Conservation (phyloP, 768 basidiomycete species). For the Hericium coralloides region DNA sequence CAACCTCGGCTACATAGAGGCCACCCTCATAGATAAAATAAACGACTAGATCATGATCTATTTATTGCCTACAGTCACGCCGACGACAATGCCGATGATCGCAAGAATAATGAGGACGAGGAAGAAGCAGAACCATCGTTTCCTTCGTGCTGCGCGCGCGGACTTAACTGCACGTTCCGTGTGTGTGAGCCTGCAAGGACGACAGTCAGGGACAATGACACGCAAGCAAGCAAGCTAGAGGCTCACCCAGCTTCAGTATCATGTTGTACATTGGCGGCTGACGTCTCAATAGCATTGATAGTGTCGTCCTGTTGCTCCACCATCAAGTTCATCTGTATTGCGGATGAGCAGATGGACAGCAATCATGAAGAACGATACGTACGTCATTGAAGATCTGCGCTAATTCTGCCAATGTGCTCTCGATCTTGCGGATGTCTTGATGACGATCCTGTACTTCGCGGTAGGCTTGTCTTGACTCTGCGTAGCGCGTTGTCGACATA, state of each 20-base stretch:
- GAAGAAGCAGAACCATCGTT: slow-evolving; percentile 82
- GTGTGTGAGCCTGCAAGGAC: slow-evolving; percentile 39
- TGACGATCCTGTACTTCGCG: slow-evolving; percentile 87
- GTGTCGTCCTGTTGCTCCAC: slow-evolving; percentile 76
- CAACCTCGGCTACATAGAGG: not conserved
- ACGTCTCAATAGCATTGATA: slow-evolving; percentile 53
- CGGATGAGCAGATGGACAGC: not conserved
- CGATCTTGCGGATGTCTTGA: slow-evolving; percentile 76
- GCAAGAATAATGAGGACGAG: slow-evolving; percentile 45
- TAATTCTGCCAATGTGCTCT: slow-evolving; percentile 80
- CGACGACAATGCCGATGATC: slow-evolving; percentile 54
- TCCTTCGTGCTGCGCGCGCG: slow-evolving; percentile 64
- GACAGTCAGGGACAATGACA: not conserved
- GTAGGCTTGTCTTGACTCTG: slow-evolving; percentile 72
- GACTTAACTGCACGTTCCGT: slow-evolving; percentile 60
- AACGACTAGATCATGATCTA: slow-evolving; percentile 5
- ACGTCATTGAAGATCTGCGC: slow-evolving; percentile 85
- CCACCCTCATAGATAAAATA: not conserved
- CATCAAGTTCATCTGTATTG: slow-evolving; percentile 60
- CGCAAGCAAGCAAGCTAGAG: not conserved
- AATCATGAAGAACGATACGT: slow-evolving; percentile 13
- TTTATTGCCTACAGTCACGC: slow-evolving; percentile 25
- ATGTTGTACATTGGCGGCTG: slow-evolving; percentile 51
- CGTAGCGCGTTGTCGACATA: slow-evolving; percentile 70
- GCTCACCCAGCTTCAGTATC: slow-evolving; percentile 68